Conservation (phyloP, 2,329 filamentous ascomycete genomes). For the Blastomyces gilchristii region DNA sequence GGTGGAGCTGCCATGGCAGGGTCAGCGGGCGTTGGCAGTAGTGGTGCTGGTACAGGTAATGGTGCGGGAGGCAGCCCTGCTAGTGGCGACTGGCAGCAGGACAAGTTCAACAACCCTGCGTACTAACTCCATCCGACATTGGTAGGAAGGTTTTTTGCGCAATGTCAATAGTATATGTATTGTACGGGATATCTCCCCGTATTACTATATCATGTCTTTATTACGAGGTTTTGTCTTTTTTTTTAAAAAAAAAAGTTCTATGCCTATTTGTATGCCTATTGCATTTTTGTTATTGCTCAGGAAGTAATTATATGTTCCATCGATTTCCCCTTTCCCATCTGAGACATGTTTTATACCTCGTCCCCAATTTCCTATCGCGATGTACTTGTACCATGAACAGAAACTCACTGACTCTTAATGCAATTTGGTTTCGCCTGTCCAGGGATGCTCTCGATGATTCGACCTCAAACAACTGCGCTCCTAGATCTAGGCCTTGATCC, state of each 20-base stretch:
- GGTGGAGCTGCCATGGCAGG: conserved; percentile 31
- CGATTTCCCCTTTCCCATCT: background rate
- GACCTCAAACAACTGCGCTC: too few relatives aligned
- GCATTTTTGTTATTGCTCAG: background rate
- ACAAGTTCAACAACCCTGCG: background rate
- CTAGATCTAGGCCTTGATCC: too few relatives aligned
- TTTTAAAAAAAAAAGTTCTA: background rate
- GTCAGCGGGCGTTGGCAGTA: conserved; percentile 20
- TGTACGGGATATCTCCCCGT: background rate
- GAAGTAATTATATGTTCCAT: background rate
- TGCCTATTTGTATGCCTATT: background rate
- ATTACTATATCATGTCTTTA: background rate
- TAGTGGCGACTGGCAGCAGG: conserved; percentile 4
- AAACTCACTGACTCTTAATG: background rate
- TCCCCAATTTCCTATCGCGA: background rate
- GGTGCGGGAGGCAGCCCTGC: background rate
- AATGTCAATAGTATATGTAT: background rate
- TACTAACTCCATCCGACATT: background rate
- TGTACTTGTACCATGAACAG: background rate
- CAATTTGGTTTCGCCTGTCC: too few relatives aligned
- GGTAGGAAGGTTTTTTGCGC: background rate
- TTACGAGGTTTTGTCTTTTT: background rate
- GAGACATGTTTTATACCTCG: background rate
- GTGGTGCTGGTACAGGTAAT: background rate
- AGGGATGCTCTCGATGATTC: too few relatives aligned